A percentile compares a stretch with the other conserved stretches of the same genome.
phyloP scores from a whole-genome alignment of 352 stramenopile genomes.

The Thraustochytrium sp. region DNA sequence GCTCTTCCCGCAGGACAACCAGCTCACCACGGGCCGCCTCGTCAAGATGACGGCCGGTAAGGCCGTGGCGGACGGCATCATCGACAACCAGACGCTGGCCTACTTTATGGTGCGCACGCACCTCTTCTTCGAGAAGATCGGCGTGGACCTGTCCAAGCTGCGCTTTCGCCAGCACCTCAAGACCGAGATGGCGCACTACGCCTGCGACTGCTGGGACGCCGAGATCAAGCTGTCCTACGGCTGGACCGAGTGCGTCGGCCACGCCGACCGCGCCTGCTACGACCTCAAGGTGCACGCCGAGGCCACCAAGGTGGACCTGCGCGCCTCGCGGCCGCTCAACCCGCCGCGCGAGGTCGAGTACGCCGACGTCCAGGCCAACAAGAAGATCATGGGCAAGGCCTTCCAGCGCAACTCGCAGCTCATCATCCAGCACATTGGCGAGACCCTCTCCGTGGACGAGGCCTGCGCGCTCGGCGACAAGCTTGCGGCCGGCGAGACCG shows the following conservation, averaged over 20 bases:
- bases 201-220: slow-evolving; percentile 97
- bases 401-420: slow-evolving; percentile 84
- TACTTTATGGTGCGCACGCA: slow-evolving; percentile 99
- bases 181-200: slow-evolving; percentile 99
- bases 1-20: slow-evolving; percentile 86
- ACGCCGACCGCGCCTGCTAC: slow-evolving; percentile 97
- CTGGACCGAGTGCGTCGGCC: slow-evolving; percentile 97
- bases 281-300: slow-evolving; percentile 78
- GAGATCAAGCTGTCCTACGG: slow-evolving; percentile 96
- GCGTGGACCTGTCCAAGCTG: slow-evolving; percentile 65
- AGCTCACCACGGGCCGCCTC: slow-evolving; percentile 91
- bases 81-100: slow-evolving; percentile 96
- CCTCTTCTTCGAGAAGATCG: slow-evolving; percentile 80
- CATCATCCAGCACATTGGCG: slow-evolving; percentile 26
- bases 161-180: slow-evolving; percentile 97
- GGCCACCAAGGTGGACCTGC: slow-evolving; percentile 80
- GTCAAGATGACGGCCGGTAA: slow-evolving; percentile 76
- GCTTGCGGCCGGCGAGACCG: slow-evolving; percentile 76
- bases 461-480: slow-evolving; percentile 76
- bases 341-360: slow-evolving; percentile 71
- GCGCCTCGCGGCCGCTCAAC: slow-evolving; percentile 65
- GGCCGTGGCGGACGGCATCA: slow-evolving; percentile 80
- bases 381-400: slow-evolving; percentile 87
- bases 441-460: slow-evolving; percentile 45
- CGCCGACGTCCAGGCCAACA: slow-evolving; percentile 90